These are phyloP conservation scores for Talaromyces liani DNA, from an alignment of 495 filamentous ascomycete species.

Conservation along the genomic window DNA sequence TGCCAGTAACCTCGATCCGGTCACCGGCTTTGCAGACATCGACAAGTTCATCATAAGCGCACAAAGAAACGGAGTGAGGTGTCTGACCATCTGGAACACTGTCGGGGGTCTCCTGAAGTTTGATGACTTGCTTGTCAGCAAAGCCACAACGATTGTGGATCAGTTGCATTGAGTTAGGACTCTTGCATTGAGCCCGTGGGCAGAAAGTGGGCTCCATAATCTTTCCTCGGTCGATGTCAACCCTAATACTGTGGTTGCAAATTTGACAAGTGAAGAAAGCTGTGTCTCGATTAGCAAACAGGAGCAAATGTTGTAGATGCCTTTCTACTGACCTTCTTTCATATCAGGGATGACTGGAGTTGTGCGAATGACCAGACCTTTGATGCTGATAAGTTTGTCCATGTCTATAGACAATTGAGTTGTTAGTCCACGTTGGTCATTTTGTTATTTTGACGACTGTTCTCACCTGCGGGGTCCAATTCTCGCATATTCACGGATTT, in stretches of 20 bases:
- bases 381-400: constrained; percentile 94
- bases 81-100: constrained; percentile 88
- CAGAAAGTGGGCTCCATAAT: constrained; percentile 92
- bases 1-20: constrained; percentile 89
- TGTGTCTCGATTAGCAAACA: constrained; percentile 13
- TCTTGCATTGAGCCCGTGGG: constrained; percentile 73
- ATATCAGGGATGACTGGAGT: constrained; percentile 97
- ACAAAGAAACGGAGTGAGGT: constrained; percentile 95
- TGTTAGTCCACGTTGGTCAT: constrained; percentile 11
- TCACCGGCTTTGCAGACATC: constrained; percentile 98
- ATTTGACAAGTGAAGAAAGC: constrained; percentile 93
- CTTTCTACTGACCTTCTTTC: constrained; percentile 58
- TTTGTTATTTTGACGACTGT: background rate
- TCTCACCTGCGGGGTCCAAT: constrained; percentile 72
- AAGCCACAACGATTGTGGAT: constrained; percentile 94
- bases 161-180: constrained; percentile 94
- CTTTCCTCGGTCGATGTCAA: constrained; percentile 89
- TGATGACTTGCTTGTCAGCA: constrained; percentile 97
- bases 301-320: background rate
- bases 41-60: constrained; percentile 93
- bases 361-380: constrained; percentile 91
- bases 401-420: constrained; percentile 52
- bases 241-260: constrained; percentile 83
- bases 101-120: constrained; percentile 96
- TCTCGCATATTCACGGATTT: constrained; percentile 86